Conservation (phyloP, 2,329 filamentous ascomycete species). For the Diplodia corticola region DNA sequence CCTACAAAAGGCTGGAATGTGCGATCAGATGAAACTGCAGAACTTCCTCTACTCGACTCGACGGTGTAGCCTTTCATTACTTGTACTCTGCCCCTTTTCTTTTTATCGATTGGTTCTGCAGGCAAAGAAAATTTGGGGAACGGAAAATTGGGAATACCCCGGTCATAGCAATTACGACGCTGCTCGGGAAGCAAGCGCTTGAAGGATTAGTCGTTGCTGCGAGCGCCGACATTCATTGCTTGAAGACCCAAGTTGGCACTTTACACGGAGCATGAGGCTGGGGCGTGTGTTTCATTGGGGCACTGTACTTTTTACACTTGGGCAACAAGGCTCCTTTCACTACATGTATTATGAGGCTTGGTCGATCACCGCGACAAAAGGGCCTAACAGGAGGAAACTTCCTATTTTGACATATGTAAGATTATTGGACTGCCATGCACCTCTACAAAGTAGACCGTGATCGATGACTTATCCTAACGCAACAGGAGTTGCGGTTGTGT, state of each 20-base stretch:
- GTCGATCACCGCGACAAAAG: too few species aligned
- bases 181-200: not conserved
- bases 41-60: not conserved
- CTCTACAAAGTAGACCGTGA: too few species aligned
- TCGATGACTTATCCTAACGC: too few species aligned
- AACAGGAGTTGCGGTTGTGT: too few species aligned
- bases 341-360: too few species aligned
- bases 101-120: not conserved
- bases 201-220: not conserved
- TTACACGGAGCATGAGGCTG: not conserved
- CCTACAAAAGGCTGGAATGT: not conserved
- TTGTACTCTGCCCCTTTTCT: not conserved
- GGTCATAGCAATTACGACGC: not conserved
- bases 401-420: too few species aligned
- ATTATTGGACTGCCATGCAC: too few species aligned
- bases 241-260: not conserved
- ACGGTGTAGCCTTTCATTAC: not conserved
- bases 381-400: too few species aligned
- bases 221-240: not conserved
- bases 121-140: not conserved
- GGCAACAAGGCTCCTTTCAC: not conserved
- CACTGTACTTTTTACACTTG: not conserved
- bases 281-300: not conserved
- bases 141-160: slow-evolving; percentile 13
- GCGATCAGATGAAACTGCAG: not conserved